Conservation (phyloP, 2,329 filamentous ascomycete genomes). For the Clarireedia sp. region DNA sequence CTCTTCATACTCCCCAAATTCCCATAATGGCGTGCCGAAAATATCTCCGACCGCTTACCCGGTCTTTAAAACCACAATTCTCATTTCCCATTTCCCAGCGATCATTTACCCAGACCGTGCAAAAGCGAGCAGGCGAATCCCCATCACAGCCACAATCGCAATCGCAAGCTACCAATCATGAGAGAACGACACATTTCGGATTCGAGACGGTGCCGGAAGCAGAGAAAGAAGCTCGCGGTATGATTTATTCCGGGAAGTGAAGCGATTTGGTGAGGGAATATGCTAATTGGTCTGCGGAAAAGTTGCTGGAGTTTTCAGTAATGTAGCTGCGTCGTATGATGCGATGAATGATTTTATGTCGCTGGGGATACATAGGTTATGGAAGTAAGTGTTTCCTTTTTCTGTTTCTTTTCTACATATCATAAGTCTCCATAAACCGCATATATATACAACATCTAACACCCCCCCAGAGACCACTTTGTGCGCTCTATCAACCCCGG, state of each 20-base stretch:
- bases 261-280: neutral
- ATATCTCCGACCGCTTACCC: conserved; percentile 18
- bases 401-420: neutral
- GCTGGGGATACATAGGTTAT: conserved; percentile 88
- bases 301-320: conserved; percentile 76
- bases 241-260: neutral
- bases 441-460: neutral
- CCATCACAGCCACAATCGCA: conserved; percentile 1
- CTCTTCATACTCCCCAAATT: neutral
- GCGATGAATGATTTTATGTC: conserved; percentile 99
- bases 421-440: neutral
- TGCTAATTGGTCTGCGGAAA: conserved; percentile 7
- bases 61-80: conserved; percentile 16
- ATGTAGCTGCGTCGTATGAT: conserved; percentile 82
- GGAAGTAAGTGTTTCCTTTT: conserved; percentile 53
- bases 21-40: conserved; percentile 21
- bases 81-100: conserved; percentile 8
- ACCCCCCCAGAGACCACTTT: conserved; percentile 64
- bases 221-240: conserved; percentile 31
- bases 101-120: no score
- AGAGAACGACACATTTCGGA: conserved; percentile 31
- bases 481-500: conserved; percentile 78
- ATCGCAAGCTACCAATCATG: conserved; percentile 19
- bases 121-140: conserved; percentile 12
- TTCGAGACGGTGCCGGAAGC: conserved; percentile 30